Percentiles rank a stretch among this genome's conserved stretches.
These are phyloP conservation scores for Candida sakaeoensis DNA, from an alignment of 805 yeast genomes.

Conservation along the genomic window DNA sequence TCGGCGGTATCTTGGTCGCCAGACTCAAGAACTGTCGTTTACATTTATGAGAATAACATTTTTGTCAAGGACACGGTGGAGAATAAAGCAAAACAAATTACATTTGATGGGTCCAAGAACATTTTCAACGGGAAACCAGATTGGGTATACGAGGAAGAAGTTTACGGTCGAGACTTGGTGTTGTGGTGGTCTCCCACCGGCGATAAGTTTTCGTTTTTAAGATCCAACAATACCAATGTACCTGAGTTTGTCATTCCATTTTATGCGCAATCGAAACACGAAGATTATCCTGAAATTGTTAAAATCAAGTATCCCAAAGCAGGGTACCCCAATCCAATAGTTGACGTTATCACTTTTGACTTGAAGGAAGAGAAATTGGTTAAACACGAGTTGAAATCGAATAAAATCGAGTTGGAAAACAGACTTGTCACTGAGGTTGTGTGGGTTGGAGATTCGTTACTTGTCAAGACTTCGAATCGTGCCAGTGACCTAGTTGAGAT, in stretches of 20 bases:
- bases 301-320: constrained; percentile 66
- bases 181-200: constrained; percentile 77
- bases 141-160: constrained; percentile 86
- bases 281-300: constrained; percentile 45
- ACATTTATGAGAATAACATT: constrained; percentile 53
- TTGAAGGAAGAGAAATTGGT: constrained; percentile 16
- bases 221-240: constrained; percentile 59
- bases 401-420: constrained; percentile 26
- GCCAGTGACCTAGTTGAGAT: constrained; percentile 54
- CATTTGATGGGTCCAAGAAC: constrained; percentile 49
- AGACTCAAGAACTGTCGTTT: constrained; percentile 49
- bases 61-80: constrained; percentile 41
- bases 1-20: constrained; percentile 67
- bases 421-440: constrained; percentile 56
- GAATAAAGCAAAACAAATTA: constrained; percentile 28
- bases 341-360: constrained; percentile 44
- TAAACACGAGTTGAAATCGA: constrained; percentile 16
- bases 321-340: constrained; percentile 57
- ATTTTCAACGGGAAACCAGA: constrained; percentile 70
- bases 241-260: constrained; percentile 48
- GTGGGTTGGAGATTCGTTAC: constrained; percentile 50
- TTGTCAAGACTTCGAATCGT: constrained; percentile 63
- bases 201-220: constrained; percentile 49
- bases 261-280: constrained; percentile 35
- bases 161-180: constrained; percentile 52